These are phyloP conservation scores for Botrytis pseudocinerea DNA, from an alignment of 2,329 filamentous ascomycete genomes.

Conservation along the genomic window DNA sequence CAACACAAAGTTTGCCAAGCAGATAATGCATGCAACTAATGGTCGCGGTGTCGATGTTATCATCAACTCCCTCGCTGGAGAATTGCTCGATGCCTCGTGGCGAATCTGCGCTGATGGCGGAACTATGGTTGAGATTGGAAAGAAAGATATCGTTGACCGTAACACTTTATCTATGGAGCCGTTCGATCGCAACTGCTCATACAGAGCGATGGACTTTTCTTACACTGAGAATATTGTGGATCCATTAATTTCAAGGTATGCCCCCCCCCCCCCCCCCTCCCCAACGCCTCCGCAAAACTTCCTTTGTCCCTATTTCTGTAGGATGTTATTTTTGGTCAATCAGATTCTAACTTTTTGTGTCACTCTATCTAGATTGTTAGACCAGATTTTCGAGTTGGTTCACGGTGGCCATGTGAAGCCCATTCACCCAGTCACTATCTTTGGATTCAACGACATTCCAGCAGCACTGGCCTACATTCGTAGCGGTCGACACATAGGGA, in stretches of 20 bases:
- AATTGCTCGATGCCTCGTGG: conserved; percentile 39
- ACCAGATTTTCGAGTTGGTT: conserved; percentile 23
- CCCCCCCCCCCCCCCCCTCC: no score
- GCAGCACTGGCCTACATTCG: conserved; percentile 41
- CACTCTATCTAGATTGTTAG: conserved; percentile 14
- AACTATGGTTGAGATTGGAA: conserved; percentile 32
- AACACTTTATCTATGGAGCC: conserved; percentile 27
- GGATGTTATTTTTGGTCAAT: neutral
- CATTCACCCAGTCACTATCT: conserved; percentile 27
- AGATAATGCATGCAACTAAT: neutral
- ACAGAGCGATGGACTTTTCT: conserved; percentile 31
- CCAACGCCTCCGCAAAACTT: neutral
- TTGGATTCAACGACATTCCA: conserved; percentile 36
- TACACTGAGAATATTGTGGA: conserved; percentile 12
- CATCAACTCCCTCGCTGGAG: conserved; percentile 36
- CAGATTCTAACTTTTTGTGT: neutral
- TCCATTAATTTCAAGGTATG: neutral
- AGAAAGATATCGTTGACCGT: conserved; percentile 29
- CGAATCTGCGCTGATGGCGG: conserved; percentile 42
- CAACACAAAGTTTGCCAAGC: neutral
- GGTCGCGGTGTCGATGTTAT: conserved; percentile 37
- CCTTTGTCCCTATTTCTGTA: neutral
- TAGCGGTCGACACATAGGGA: conserved; percentile 46
- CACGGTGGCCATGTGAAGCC: conserved; percentile 26
- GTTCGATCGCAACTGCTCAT: conserved; percentile 30